Evolutionary conservation across 2,329 filamentous ascomycete species (phyloP), one percentile per base, ranked within the genome.

Genomic region (Dactylellina drechsleri): DNA sequence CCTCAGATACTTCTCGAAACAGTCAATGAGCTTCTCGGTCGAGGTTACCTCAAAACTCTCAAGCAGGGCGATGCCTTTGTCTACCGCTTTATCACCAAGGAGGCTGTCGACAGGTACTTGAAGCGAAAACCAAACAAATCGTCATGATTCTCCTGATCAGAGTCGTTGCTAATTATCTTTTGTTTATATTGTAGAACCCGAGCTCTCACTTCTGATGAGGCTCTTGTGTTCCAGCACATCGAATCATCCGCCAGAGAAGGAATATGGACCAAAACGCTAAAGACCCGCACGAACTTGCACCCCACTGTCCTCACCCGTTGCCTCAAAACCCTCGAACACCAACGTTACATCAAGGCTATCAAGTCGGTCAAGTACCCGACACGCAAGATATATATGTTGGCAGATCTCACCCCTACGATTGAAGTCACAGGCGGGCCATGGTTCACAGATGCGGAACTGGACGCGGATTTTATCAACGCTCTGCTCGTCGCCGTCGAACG

Each of bases 311-410:
- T 98, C 79, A 91, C 91, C 79, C 90, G 91, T 79, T 89, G 89
- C 28, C 86, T 98, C 78, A 97, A 96, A 84, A 88, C 90, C 77
- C 88, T 99, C 76, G 91, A 96, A 82, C 84, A 86, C 45, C 93
- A 92, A 81, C 88, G 89, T 41, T 89, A 96, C 81, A 93, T 99
- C 82, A 91, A 91, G 80, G 89, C 90, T 70, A 93, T 98, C 83
- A 95, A 94, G 83, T 95, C 91, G 82, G 93, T 79, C 6, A 79
- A 79, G 73, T 90, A 91, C 80, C 92, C 92, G 28, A 91, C 90
- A 78, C 91, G 95, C 81, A 97, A 96, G 83, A 97, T 96, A 87
- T 99, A 95, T 85, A 96, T 99, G 86, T 90, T 97, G 80, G 88
- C 90, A 64, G 90, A 90, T 77, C 87, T 99, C 75, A 88, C 89